Conservation (phyloP, 192 early-diverging fungal genomes). For the Pecoramyces ruminantium region DNA sequence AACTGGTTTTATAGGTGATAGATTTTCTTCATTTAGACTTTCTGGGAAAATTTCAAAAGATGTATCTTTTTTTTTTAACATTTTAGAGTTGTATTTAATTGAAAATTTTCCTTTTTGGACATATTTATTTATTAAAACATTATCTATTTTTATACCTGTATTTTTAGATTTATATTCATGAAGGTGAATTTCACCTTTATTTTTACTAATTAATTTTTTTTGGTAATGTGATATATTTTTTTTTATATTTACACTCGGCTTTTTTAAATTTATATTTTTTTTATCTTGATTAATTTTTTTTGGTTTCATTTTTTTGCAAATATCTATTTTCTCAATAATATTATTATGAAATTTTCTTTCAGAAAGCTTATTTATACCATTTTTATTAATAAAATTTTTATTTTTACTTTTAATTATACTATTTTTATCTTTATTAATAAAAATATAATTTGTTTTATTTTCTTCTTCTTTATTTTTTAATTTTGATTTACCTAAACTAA, state of each 20-base stretch:
- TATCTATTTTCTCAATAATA: neutral
- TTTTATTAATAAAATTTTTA: neutral
- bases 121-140: neutral
- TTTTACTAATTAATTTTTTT: too few species aligned
- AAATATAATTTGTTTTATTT: neutral
- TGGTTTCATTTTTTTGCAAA: too few species aligned
- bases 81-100: neutral
- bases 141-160: neutral
- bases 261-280: too few species aligned
- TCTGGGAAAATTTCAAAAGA: neutral
- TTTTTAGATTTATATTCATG: neutral
- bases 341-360: neutral
- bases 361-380: neutral
- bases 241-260: too few species aligned
- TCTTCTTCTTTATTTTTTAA: neutral
- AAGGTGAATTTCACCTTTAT: too few species aligned
- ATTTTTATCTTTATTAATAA: neutral
- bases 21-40: neutral
- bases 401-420: neutral
- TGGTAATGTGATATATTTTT: too few species aligned
- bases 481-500: neutral
- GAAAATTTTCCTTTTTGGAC: neutral
- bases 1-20: neutral
- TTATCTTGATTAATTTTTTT: too few species aligned
- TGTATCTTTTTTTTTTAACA: neutral